phyloP scores from a whole-genome alignment of 257 asterid species.

The Mentha longifolia region DNA sequence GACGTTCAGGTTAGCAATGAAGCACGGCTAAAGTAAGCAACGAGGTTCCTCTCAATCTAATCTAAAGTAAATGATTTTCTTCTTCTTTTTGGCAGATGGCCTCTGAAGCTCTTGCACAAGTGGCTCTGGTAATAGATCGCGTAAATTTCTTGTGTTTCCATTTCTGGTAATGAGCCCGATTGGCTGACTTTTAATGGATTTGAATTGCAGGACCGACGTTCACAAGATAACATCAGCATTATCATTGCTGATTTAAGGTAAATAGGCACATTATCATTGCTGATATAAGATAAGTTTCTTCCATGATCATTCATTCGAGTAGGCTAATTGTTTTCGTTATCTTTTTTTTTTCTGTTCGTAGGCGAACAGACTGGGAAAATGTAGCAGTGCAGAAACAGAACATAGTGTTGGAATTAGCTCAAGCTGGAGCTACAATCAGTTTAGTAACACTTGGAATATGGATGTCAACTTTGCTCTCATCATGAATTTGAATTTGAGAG shows the following conservation, averaged over 20 bases:
- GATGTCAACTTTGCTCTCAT: constrained; percentile 66
- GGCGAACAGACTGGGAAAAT: constrained; percentile 82
- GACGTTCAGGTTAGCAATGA: constrained; percentile 51
- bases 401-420: constrained; percentile 62
- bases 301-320: background rate
- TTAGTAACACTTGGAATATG: constrained; percentile 81
- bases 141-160: background rate
- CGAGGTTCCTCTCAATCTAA: background rate
- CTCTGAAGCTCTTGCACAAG: constrained; percentile 80
- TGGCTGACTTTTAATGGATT: background rate
- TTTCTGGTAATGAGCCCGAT: background rate
- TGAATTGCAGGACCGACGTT: constrained; percentile 62
- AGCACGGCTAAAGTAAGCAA: background rate
- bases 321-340: background rate
- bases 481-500: background rate
- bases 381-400: constrained; percentile 58
- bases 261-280: constrained; percentile 56
- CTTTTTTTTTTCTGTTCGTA: constrained; percentile 27
- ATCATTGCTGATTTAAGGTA: constrained; percentile 93
- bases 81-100: constrained; percentile 60
- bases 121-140: constrained; percentile 69
- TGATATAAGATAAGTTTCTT: constrained; percentile 38
- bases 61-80: constrained; percentile 9
- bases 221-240: constrained; percentile 93
- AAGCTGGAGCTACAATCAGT: constrained; percentile 65